A percentile compares a stretch with the other conserved stretches of the same genome.
Evolutionary conservation across 2,329 filamentous ascomycete genomes (phyloP).

Genomic region (Sporothrix pseudoabietina): DNA sequence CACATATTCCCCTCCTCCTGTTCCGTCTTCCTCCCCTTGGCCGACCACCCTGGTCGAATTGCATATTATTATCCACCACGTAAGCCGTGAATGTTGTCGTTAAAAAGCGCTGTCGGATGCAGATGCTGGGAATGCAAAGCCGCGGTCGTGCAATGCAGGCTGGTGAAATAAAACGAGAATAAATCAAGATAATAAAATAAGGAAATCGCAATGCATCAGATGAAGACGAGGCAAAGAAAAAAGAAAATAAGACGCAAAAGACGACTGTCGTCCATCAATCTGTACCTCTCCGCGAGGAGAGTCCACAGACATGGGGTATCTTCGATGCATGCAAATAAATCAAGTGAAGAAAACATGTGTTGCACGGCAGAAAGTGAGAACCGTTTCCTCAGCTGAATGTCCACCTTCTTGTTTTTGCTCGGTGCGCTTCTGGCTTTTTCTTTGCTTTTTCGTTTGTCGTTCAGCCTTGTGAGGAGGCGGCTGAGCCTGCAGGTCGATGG

Average conservation of each 20-base stretch:
- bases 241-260: background rate
- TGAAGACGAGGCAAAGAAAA: background rate
- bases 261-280: background rate
- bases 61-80: background rate
- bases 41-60: background rate
- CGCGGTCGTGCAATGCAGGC: background rate
- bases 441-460: background rate
- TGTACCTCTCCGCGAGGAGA: background rate
- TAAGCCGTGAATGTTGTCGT: background rate
- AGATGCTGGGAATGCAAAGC: background rate
- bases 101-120: background rate
- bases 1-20: background rate
- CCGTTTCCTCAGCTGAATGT: background rate
- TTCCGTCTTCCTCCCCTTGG: background rate
- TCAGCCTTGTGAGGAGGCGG: conserved; percentile 5
- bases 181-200: background rate
- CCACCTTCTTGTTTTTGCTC: background rate
- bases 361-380: background rate
- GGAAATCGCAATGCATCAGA: background rate
- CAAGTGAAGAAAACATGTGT: background rate
- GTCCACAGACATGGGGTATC: conserved; percentile 3
- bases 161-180: background rate
- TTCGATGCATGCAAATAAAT: conserved; percentile 15
- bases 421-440: background rate
- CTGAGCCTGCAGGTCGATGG: conserved; percentile 9